Conservation (phyloP, 2,329 filamentous ascomycete species). For the Dissoconium aciculare region DNA sequence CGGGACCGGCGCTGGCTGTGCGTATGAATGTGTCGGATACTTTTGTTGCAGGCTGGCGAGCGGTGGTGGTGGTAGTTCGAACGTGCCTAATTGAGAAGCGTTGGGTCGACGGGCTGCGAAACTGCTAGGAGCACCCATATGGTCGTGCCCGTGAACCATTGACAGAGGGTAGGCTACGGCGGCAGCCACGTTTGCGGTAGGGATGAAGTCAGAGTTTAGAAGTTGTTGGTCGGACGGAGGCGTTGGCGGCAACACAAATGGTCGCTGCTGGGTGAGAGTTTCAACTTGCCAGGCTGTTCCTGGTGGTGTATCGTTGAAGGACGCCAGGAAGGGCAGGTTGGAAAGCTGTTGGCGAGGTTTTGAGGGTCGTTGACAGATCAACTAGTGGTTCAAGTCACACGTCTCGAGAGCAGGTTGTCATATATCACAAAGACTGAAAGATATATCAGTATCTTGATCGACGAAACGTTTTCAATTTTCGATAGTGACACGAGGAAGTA, state of each 20-base stretch:
- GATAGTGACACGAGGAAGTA: too few relatives aligned
- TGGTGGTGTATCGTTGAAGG: conserved; percentile 17
- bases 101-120: conserved; percentile 57
- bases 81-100: conserved; percentile 51
- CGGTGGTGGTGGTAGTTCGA: conserved; percentile 52
- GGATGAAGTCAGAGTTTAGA: conserved; percentile 16
- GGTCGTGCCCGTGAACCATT: conserved; percentile 48
- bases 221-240: conserved; percentile 20
- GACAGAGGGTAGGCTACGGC: conserved; percentile 44
- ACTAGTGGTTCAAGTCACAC: too few relatives aligned
- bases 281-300: conserved; percentile 17
- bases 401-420: too few relatives aligned
- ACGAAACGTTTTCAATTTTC: too few relatives aligned
- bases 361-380: too few relatives aligned
- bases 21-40: conserved; percentile 29
- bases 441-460: too few relatives aligned
- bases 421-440: too few relatives aligned
- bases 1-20: conserved; percentile 32
- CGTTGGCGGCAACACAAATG: conserved; percentile 12
- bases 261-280: neutral
- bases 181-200: conserved; percentile 47
- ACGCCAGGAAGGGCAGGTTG: conserved; percentile 22
- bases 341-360: conserved; percentile 10
- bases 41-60: conserved; percentile 36
- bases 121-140: conserved; percentile 47